Evolutionary conservation across 2,329 filamentous ascomycete genomes (phyloP), one percentile per base, ranked within the genome.

Genomic region (Dothiorella sarmentorum): DNA sequence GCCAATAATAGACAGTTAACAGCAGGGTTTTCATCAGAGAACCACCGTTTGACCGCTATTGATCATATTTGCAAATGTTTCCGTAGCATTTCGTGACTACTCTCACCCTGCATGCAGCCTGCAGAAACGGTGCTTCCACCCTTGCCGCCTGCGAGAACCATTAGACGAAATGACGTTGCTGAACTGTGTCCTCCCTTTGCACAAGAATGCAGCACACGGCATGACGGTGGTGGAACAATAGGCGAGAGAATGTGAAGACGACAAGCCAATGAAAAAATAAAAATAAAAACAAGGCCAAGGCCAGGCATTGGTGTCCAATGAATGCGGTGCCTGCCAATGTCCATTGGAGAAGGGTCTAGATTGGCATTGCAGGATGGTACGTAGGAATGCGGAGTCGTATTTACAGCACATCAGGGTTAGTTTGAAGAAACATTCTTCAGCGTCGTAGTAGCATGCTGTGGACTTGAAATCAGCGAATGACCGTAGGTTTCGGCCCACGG

Each of bases 371-470:
- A 42, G 35, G 29, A 26, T 7, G 15, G 29, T 11, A 13, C 11
- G n/a, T 11, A 40, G 33, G 35, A 40, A 53, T 40, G 49, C 33
- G 24, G 33, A 53, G 35, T 22, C 35, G 49, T 53, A 29, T 40
- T 35, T 38, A 29, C 33, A 15, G n/a, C 35, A 15, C 27, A 38
- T 53, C 22, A 26, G 31, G n/a, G 40, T 27, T 40, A 29, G 33
- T 18, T 15, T 29, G 35, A 53, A 22, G 33, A 37, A 53, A 40
- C 49, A 53, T 53, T 40, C 33, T 53, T 53, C 49, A 40, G 22
- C n/a, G n/a, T n/a, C n/a, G n/a, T n/a, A n/a, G n/a, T n/a, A n/a
- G n/a, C 10, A 18, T 18, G 35, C 26, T 27, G 49, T 29, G 35
- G 35, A 26, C n/a, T 26, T 24, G 2, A 13, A n/a, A 20, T 17